Evolutionary conservation across 257 asterid species (phyloP).

Genomic region (Gentiana macrophylla): DNA sequence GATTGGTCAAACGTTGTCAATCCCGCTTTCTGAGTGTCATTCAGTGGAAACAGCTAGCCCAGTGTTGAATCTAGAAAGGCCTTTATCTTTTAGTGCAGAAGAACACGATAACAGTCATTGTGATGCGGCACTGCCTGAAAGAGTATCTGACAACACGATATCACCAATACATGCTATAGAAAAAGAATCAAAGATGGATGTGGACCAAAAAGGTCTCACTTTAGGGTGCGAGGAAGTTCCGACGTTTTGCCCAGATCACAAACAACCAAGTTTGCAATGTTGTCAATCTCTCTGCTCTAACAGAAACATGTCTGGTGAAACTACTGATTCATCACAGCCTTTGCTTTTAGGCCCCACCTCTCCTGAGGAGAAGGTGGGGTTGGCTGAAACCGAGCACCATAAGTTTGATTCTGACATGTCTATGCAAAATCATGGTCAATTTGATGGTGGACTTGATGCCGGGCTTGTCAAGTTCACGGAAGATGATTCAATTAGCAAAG

Average conservation of each 20-base stretch:
- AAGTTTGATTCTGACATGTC: constrained; percentile 18
- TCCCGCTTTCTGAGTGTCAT: constrained; percentile 5
- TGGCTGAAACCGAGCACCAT: constrained; percentile 19
- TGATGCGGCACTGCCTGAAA: constrained; percentile 3
- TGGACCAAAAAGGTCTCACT: constrained; percentile 11
- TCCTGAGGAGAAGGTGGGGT: constrained; percentile 8
- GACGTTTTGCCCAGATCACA: constrained; percentile 7
- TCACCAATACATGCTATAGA: constrained; percentile 1
- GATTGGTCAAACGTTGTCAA: constrained; percentile 11
- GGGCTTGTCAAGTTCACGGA: constrained; percentile 13
- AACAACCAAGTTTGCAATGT: constrained; percentile 10
- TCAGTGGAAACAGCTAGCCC: not conserved
- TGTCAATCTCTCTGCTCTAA: constrained; percentile 8
- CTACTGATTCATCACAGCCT: constrained; percentile 20
- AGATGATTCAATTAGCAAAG: constrained; percentile 21
- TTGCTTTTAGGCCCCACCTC: constrained; percentile 12
- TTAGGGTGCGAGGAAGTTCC: constrained; percentile 5
- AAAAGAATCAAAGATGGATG: not conserved
- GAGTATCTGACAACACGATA: not conserved
- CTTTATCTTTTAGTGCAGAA: constrained; percentile 1
- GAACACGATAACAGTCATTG: constrained; percentile 10
- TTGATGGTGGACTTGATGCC: constrained; percentile 14
- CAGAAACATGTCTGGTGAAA: constrained; percentile 4
- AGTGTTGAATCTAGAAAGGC: not conserved
- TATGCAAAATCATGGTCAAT: constrained; percentile 19